Percentiles rank a stretch among this genome's conserved stretches.
Conservation (phyloP, 2,329 filamentous ascomycete species). For the Calonectria honghensis region DNA sequence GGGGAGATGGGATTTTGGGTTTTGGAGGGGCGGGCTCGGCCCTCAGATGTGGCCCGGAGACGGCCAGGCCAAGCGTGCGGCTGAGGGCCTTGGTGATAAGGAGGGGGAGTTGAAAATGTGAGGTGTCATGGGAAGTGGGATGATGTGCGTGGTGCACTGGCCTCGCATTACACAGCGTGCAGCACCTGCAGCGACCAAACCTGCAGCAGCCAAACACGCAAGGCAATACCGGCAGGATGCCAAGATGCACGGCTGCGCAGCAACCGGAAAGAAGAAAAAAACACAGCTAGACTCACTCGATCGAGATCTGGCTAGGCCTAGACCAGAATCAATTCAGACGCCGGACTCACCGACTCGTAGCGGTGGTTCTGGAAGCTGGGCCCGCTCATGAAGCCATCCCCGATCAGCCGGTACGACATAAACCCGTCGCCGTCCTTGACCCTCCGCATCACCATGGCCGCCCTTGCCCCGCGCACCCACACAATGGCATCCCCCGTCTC, state of each 20-base stretch:
- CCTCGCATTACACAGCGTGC: background rate
- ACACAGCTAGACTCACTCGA: background rate
- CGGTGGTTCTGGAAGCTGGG: constrained; percentile 11
- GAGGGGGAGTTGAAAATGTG: background rate
- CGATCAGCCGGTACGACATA: constrained; percentile 32
- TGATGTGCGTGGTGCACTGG: background rate
- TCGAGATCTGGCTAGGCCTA: background rate
- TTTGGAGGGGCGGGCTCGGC: constrained; percentile 10
- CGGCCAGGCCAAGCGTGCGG: background rate
- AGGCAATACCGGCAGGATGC: too few relatives aligned
- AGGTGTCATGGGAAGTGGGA: background rate
- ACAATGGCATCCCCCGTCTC: constrained; percentile 26
- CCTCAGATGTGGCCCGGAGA: constrained; percentile 8
- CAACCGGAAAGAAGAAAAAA: background rate
- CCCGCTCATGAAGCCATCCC: constrained; percentile 32
- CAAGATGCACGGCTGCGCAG: background rate
- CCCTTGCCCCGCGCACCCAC: constrained; percentile 28
- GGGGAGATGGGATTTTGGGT: constrained; percentile 3
- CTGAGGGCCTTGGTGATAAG: background rate
- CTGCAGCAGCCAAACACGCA: background rate
- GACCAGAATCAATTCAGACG: constrained; percentile 5
- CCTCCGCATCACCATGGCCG: constrained; percentile 26
- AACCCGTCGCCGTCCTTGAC: constrained; percentile 13
- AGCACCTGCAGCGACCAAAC: background rate
- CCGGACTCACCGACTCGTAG: background rate